phyloP scores from a whole-genome alignment of 1,139 yeast species.

The Chernovozyma sophiae-reginae region DNA sequence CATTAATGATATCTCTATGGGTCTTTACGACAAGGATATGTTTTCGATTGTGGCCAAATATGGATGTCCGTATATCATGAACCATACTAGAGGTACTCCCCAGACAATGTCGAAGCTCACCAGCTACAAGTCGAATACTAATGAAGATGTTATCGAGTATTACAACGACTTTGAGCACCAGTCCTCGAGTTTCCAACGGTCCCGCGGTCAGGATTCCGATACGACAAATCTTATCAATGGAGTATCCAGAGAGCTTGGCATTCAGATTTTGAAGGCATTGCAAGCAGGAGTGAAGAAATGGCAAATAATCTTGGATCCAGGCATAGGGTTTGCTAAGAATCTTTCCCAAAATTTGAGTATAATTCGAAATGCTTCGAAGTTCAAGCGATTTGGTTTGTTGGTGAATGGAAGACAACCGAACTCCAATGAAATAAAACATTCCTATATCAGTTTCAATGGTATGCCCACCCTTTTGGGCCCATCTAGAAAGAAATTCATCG shows the following conservation, averaged over 20 bases:
- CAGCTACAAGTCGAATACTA: constrained; percentile 44
- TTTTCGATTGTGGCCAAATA: constrained; percentile 62
- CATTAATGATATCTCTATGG: constrained; percentile 88
- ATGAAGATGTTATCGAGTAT: constrained; percentile 38
- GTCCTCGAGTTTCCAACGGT: constrained; percentile 17
- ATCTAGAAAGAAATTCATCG: constrained; percentile 83
- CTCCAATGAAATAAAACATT: constrained; percentile 14
- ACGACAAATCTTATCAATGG: constrained; percentile 34
- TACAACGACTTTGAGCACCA: constrained; percentile 20
- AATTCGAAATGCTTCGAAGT: constrained; percentile 52
- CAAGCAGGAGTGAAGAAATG: constrained; percentile 70
- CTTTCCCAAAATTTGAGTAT: constrained; percentile 63
- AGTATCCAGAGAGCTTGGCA: constrained; percentile 61
- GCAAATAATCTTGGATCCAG: constrained; percentile 93
- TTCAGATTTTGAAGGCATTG: constrained; percentile 54
- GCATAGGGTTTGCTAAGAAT: constrained; percentile 88
- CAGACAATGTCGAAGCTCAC: constrained; percentile 64
- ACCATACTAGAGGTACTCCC: constrained; percentile 84
- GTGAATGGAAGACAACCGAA: constrained; percentile 15
- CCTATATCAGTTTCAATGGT: constrained; percentile 42
- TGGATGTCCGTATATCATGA: constrained; percentile 75
- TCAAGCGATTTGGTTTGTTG: constrained; percentile 48
- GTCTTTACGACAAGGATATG: constrained; percentile 49
- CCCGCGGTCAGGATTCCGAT: constrained; percentile 4
- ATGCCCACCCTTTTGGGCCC: constrained; percentile 80